Conservation (phyloP, 305 asterid species). For the Solanum aculeatissimum region DNA sequence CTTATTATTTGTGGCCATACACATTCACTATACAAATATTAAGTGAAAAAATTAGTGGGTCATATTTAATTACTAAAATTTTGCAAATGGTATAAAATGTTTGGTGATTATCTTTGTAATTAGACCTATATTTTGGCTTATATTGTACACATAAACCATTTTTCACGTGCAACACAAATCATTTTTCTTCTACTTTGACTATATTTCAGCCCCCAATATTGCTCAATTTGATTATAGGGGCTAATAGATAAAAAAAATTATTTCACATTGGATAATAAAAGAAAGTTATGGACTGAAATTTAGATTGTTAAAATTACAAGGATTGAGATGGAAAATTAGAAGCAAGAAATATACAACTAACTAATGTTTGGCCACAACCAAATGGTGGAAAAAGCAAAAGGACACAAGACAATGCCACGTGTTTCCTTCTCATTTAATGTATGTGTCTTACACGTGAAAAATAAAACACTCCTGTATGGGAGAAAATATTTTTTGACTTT, state of each 20-base stretch:
- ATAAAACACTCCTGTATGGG: background rate
- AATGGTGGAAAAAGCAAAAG: background rate
- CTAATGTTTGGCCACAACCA: background rate
- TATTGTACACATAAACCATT: too few species aligned
- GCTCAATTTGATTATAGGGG: background rate
- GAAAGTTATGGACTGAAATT: background rate
- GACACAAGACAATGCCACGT: background rate
- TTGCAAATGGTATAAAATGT: background rate
- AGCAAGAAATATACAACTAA: background rate
- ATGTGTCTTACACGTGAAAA: background rate
- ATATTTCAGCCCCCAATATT: too few species aligned
- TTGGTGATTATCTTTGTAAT: background rate
- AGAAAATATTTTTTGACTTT: background rate
- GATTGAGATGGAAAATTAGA: background rate
- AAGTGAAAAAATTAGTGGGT: background rate
- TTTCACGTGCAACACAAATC: background rate
- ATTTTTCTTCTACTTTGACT: background rate
- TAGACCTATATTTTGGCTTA: background rate
- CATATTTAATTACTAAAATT: background rate
- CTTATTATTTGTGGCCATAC: background rate
- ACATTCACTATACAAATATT: too few species aligned
- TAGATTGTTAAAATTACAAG: background rate
- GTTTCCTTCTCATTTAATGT: background rate
- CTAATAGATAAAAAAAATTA: too few species aligned
- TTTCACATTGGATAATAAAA: too few species aligned